Base-by-base conservation (phyloP, 768 basidiomycete genomes). In the Paxillus involutus region DNA sequence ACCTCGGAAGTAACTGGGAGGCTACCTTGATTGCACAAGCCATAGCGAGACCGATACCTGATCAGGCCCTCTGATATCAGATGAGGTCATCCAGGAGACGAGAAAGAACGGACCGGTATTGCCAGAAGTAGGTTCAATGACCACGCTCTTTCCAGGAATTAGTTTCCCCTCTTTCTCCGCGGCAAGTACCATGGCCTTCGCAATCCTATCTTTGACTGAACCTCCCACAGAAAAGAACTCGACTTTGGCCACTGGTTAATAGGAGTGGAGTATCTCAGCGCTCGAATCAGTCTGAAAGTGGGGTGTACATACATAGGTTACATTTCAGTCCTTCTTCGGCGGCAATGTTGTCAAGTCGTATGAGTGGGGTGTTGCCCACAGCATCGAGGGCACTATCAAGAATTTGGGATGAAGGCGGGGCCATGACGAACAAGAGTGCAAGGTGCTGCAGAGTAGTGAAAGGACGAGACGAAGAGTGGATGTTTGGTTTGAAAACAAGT, bases 91-190 rank as follows among this genome's bases (percentile, higher is more conserved):
- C 21, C 14, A 8, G 16, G 49, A 19, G 6, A 13, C 2, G 39
- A 30, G 4, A 26, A 41, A 50, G 58, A 51, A 66, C 80, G 43
- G 62, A 92, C 94, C 94, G n/a, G 94, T 96, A 63, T 97, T 96
- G 19, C 94, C 94, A 11, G 91, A 92, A 9, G 91, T 97, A 0
- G 97, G 93, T 69, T 99, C 97, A 55, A 99, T 95, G 52, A 98
- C 85, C 48, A 95, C 84, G 60, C 90, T 93, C 71, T 91, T 78
- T 0, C 94, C 94, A 1, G 91, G 90, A 35, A 91, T 79, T 39
- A 99, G 82, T 47, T 77, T 84, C 33, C 94, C 95, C 33, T 92
- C 86, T 50, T 78, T 77, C 77, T 99, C 97, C 6, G 96, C 97
- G n/a, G 87, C 82, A 59, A 94, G 88, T 2, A 98, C 84, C 96